Percentiles rank a stretch among this genome's conserved stretches.
Conservation (phyloP, 352 stramenopile species). For the Plasmopara viticola region DNA sequence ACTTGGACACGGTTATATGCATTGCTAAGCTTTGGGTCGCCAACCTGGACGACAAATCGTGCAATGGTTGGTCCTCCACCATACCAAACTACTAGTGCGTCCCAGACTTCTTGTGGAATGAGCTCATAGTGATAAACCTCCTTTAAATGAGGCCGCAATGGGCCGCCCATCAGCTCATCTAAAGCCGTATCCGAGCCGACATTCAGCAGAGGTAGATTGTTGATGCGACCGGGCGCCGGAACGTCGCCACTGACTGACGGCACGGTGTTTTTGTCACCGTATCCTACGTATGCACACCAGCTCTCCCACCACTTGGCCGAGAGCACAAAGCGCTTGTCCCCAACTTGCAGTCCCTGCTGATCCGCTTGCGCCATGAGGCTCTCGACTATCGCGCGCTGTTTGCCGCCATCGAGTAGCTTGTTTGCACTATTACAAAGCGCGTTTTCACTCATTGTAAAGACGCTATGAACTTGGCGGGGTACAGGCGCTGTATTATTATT, state of each 20-base stretch:
- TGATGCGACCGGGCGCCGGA: constrained; percentile 44
- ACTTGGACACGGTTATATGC: constrained; percentile 67
- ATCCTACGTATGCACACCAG: constrained; percentile 67
- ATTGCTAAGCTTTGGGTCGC: constrained; percentile 46
- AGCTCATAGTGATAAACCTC: constrained; percentile 74
- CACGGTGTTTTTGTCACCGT: constrained; percentile 28
- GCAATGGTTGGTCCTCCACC: constrained; percentile 60
- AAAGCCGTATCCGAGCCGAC: constrained; percentile 35
- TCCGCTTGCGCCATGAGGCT: constrained; percentile 58
- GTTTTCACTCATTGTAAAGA: constrained; percentile 4
- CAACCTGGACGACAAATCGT: constrained; percentile 65
- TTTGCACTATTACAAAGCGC: constrained; percentile 2
- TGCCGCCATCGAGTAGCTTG: constrained; percentile 29
- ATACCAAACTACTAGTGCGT: constrained; percentile 64
- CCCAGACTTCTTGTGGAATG: constrained; percentile 70
- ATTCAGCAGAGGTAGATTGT: constrained; percentile 56
- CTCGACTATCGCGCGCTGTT: constrained; percentile 49
- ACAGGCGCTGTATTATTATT: not conserved
- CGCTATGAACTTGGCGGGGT: not conserved
- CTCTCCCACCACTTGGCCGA: constrained; percentile 80
- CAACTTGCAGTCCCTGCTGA: constrained; percentile 61
- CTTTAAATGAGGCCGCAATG: constrained; percentile 56
- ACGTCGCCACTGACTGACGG: constrained; percentile 5
- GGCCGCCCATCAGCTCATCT: constrained; percentile 63
- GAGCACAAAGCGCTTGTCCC: constrained; percentile 73